These are phyloP conservation scores for Tieghemostelium lacteum DNA, from an alignment of 78 protist genomes.

Conservation along the genomic window DNA sequence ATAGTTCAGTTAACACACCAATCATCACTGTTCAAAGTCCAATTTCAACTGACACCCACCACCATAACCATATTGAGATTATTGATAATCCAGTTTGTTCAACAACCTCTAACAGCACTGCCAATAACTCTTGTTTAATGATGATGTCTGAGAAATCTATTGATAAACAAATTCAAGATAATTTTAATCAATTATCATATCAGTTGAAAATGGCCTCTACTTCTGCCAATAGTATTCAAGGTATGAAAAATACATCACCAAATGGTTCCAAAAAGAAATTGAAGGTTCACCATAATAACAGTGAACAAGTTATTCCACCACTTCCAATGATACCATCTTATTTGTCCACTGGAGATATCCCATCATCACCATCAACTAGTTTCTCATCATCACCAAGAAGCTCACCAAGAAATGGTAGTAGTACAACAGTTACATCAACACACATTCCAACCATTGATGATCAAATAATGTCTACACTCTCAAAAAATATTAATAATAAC, in stretches of 20 bases:
- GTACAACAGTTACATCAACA: neutral
- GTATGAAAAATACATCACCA: neutral
- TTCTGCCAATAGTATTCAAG: neutral
- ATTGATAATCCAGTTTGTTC: too few species aligned
- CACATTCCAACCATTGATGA: neutral
- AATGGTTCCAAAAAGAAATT: neutral
- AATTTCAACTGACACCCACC: neutral
- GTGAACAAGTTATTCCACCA: constrained; percentile 28
- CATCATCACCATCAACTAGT: neutral
- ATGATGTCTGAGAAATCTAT: constrained; percentile 10
- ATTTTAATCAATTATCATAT: constrained; percentile 37
- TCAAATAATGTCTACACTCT: neutral
- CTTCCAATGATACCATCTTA: constrained; percentile 26
- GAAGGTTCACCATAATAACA: neutral
- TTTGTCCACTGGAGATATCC: neutral
- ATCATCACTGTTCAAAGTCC: neutral
- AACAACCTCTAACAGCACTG: too few species aligned
- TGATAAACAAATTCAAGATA: constrained; percentile 48
- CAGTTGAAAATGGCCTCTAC: constrained; percentile 4
- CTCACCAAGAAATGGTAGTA: neutral
- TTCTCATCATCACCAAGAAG: neutral
- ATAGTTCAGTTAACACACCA: neutral
- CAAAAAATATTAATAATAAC: neutral
- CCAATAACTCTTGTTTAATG: too few species aligned
- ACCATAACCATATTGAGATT: too few species aligned